These are phyloP conservation scores for Xylariaceae sp. DNA, from an alignment of 2,329 filamentous ascomycete species.

Conservation along the genomic window DNA sequence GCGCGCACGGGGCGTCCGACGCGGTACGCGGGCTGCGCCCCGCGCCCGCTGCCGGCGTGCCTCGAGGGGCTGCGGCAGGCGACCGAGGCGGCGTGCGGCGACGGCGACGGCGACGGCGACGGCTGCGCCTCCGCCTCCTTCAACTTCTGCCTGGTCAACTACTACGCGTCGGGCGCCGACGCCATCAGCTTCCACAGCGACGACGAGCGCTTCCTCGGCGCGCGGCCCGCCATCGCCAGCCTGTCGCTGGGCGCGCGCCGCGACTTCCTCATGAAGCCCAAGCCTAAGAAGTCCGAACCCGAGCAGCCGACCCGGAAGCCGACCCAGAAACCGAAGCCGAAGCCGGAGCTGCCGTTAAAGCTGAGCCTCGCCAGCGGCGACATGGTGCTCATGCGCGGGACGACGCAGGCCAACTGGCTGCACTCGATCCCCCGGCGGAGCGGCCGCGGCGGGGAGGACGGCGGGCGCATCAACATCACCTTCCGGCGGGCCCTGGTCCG, in stretches of 20 bases:
- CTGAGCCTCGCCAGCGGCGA: conserved; percentile 58
- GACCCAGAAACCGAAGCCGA: conserved; percentile 20
- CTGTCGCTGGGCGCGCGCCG: conserved; percentile 64
- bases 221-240: conserved; percentile 63
- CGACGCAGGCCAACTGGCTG: conserved; percentile 69
- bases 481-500: conserved; percentile 64
- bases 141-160: conserved; percentile 78
- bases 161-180: conserved; percentile 70
- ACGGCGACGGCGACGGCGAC: no score
- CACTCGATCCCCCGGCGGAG: conserved; percentile 72
- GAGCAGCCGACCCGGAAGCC: conserved; percentile 12
- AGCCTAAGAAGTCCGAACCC: conserved; percentile 40
- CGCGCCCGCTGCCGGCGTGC: conserved; percentile 64
- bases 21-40: conserved; percentile 25
- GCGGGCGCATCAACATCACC: conserved; percentile 68
- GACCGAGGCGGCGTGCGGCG: conserved; percentile 59
- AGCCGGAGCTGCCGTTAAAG: conserved; percentile 35
- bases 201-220: conserved; percentile 69
- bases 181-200: conserved; percentile 76
- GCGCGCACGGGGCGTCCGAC: conserved; percentile 31
- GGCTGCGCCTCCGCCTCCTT: no score
- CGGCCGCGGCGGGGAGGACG: conserved; percentile 53
- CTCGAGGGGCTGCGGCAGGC: conserved; percentile 55
- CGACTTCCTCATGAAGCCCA: conserved; percentile 76
- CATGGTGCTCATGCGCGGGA: conserved; percentile 71